phyloP scores from a whole-genome alignment of 768 basidiomycete species.

The Amyloporia xantha region DNA sequence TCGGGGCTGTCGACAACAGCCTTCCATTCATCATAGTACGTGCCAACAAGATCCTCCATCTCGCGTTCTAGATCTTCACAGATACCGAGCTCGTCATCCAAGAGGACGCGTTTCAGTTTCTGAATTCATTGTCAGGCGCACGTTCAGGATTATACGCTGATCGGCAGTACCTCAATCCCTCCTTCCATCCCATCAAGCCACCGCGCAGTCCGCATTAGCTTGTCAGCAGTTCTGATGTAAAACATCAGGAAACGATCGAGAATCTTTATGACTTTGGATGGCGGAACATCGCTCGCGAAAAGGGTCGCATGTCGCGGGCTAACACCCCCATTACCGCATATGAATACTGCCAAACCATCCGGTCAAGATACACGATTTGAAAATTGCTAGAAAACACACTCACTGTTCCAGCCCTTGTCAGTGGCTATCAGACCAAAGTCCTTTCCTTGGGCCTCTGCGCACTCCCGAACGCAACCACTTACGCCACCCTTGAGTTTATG shows the following conservation, averaged over 20 bases:
- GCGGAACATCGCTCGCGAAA: slow-evolving; percentile 62
- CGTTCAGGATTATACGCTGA: neutral
- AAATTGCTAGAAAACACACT: neutral
- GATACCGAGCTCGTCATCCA: slow-evolving; percentile 69
- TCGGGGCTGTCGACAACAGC: slow-evolving; percentile 48
- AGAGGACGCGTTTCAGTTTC: slow-evolving; percentile 56
- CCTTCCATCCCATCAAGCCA: slow-evolving; percentile 71
- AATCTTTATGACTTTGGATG: slow-evolving; percentile 51
- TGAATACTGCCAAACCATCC: slow-evolving; percentile 30
- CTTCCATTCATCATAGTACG: slow-evolving; percentile 68
- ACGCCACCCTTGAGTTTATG: slow-evolving; percentile 77
- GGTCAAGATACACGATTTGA: slow-evolving; percentile 19
- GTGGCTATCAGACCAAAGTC: slow-evolving; percentile 76
- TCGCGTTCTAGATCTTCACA: slow-evolving; percentile 59
- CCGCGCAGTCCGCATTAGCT: slow-evolving; percentile 61
- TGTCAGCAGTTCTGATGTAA: slow-evolving; percentile 71
- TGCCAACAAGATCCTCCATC: slow-evolving; percentile 59
- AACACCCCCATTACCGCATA: slow-evolving; percentile 66
- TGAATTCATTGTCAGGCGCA: slow-evolving; percentile 14
- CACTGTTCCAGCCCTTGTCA: slow-evolving; percentile 68
- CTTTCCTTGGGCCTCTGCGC: slow-evolving; percentile 69
- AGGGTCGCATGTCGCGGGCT: slow-evolving; percentile 51
- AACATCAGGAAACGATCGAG: slow-evolving; percentile 61
- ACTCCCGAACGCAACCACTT: slow-evolving; percentile 68
- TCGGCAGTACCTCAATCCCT: slow-evolving; percentile 46